These are phyloP conservation scores for Zizania latifolia DNA, from an alignment of 176 grass and related monocot species.

Conservation along the genomic window DNA sequence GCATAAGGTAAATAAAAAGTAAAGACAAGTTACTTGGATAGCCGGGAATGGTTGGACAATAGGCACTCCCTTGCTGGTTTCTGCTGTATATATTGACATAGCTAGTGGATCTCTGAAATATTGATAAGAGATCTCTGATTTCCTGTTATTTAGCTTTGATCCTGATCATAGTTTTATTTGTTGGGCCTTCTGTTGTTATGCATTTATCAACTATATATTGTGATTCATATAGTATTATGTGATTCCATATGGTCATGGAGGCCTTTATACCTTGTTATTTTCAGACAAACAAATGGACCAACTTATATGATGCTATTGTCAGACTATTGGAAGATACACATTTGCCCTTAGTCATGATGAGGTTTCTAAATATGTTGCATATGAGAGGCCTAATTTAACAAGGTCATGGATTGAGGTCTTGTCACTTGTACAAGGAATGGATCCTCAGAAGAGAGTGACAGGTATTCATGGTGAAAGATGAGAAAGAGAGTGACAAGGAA, in stretches of 20 bases:
- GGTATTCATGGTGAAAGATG: slow-evolving; percentile 78
- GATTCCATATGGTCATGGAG: slow-evolving; percentile 9
- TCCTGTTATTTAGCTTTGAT: not conserved
- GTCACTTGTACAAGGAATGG: slow-evolving; percentile 83
- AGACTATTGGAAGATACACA: slow-evolving; percentile 84
- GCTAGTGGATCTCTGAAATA: not conserved
- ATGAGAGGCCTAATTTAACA: slow-evolving; percentile 76
- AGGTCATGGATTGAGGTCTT: slow-evolving; percentile 81
- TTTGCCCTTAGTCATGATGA: slow-evolving; percentile 76
- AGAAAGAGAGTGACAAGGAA: too few species aligned
- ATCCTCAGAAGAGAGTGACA: slow-evolving; percentile 78
- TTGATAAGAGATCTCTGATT: not conserved
- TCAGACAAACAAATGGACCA: slow-evolving; percentile 80
- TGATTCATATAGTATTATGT: not conserved
- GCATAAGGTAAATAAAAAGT: not conserved
- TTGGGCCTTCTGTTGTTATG: not conserved
- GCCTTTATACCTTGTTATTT: slow-evolving; percentile 30
- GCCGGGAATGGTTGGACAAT: slow-evolving; percentile 1
- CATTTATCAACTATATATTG: not conserved
- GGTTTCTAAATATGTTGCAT: slow-evolving; percentile 69
- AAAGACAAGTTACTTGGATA: not conserved
- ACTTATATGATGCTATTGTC: slow-evolving; percentile 60
- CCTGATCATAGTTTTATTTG: not conserved
- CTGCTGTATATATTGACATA: slow-evolving; percentile 3
- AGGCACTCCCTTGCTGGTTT: not conserved